Base-by-base conservation (phyloP, 2,329 filamentous ascomycete species). In the Cadophora sp. region DNA sequence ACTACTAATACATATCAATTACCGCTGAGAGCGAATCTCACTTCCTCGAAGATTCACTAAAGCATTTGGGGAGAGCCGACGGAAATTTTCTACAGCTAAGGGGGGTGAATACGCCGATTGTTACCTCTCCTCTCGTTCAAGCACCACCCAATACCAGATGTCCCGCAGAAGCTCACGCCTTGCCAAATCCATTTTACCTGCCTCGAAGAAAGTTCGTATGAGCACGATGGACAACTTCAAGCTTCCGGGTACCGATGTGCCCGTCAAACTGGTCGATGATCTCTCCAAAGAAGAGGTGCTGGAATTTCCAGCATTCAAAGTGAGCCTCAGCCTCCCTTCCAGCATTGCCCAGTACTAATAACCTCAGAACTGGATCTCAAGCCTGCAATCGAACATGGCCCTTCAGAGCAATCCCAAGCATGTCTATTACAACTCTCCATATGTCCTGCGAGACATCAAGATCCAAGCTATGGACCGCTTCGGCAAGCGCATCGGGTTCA, bases 391-490 rank as follows among this genome's bases (percentile, higher is more conserved):
- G 33, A 73, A 71, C 56, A 67, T 75, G 51, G 59, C 64, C 1
- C 68, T 69, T 50, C 74, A 75, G 67, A 47, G 61, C 27, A 62
- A 56, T 22, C 61, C 61, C 33, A 45, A 56, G n/a, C 61, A 63
- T 20, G 41, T 30, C 22, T 63, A 53, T 45, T 80, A 86, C 76
- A 14, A 71, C 0, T 80, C 83, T 67, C 85, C 86, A 0, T 89
- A 88, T 74, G 65, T 73, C 7, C 82, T 89, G 0, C 81, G 79
- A 62, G 79, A 79, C 67, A 78, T 89, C 68, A 81, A 78, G 0
- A 73, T 89, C 66, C 85, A 88, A 73, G 80, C 85, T 11, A 83
- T 82, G 68, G 85, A 87, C 73, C 76, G 80, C 41, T 88, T 87
- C 70, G 81, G 82, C 59, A 22, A 56, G 41, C 59, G 68, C 14